Base-by-base conservation (phyloP, 805 yeast genomes). In the Cephaloascus fragrans region DNA sequence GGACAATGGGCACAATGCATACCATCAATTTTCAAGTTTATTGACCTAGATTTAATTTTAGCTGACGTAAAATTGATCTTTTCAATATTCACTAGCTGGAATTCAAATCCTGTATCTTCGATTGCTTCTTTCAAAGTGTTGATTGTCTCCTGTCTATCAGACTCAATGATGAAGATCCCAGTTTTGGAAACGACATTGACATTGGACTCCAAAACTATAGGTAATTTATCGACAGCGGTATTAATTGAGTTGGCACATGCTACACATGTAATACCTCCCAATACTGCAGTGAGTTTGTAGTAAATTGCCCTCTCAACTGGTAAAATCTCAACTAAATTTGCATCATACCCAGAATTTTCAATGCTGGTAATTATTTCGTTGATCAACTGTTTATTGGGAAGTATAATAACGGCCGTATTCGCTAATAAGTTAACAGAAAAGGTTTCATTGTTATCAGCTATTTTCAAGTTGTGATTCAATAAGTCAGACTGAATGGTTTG, bases 1-100 rank as follows among this genome's bases (percentile, higher is more conserved):
- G 90, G 90, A 52, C 90, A 83, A 49, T 77, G 75, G 12, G 67
- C 72, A 57, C 90, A 83, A 52, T 58, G 77, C 85, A 83, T 80
- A 1, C 88, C 88, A 1, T 63, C 64, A 6, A 82, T 65, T 34
- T 61, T 65, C 39, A 83, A 59, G 42, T 72, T 72, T 35, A 82
- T 71, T 0, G 77, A 65, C 46, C 90, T 66, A 3, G 81, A 63
- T 35, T 58, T 63, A 33, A 64, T 66, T 43, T 69, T 67, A 2
- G 67, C 61, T n/a, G 71, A 64, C 1, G 73, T 64, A 42, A 68
- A 71, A 45, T 67, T 67, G 29, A 71, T 64, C 36, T 64, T 67
- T 26, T 62, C 64, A 4, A 62, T 56, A 4, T 59, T 58, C n/a
- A 75, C 47, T 9, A 73, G 47, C 18, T 69, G 71, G 46, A 71